These are phyloP conservation scores for Paradendryphiella salina DNA, from an alignment of 2,329 filamentous ascomycete genomes.

Conservation along the genomic window DNA sequence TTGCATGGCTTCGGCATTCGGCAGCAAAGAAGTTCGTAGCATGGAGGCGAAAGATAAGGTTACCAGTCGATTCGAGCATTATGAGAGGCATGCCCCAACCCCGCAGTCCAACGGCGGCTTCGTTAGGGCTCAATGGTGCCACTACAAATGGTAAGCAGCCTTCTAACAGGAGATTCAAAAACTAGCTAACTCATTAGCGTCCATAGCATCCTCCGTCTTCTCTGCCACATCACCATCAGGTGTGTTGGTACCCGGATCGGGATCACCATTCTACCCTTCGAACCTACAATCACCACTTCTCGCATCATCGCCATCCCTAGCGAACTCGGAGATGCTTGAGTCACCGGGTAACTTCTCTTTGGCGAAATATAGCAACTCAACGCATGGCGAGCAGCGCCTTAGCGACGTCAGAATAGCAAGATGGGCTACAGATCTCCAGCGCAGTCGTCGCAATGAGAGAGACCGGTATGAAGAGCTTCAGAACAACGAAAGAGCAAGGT, in stretches of 20 bases:
- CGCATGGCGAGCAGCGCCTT: constrained; percentile 61
- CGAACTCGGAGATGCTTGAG: constrained; percentile 29
- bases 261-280: constrained; percentile 41
- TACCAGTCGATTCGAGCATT: constrained; percentile 35
- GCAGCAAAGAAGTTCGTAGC: constrained; percentile 79
- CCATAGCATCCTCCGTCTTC: constrained; percentile 42
- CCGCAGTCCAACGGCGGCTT: constrained; percentile 35
- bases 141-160: constrained; percentile 30
- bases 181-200: constrained; percentile 33
- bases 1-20: constrained; percentile 78
- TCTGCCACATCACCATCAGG: constrained; percentile 45
- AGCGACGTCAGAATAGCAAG: constrained; percentile 74
- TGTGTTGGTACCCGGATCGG: constrained; percentile 45
- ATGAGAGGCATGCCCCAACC: constrained; percentile 33
- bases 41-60: constrained; percentile 60
- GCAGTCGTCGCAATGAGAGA: constrained; percentile 73
- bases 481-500: constrained; percentile 65
- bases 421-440: constrained; percentile 81
- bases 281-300: constrained; percentile 43
- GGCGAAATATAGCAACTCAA: constrained; percentile 56
- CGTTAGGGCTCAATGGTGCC: constrained; percentile 34
- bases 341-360: constrained; percentile 43
- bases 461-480: constrained; percentile 66
- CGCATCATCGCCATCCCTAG: constrained; percentile 42
- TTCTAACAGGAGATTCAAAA: background rate